phyloP scores from a whole-genome alignment of 495 filamentous ascomycete genomes.

The Tuber calosporum region DNA sequence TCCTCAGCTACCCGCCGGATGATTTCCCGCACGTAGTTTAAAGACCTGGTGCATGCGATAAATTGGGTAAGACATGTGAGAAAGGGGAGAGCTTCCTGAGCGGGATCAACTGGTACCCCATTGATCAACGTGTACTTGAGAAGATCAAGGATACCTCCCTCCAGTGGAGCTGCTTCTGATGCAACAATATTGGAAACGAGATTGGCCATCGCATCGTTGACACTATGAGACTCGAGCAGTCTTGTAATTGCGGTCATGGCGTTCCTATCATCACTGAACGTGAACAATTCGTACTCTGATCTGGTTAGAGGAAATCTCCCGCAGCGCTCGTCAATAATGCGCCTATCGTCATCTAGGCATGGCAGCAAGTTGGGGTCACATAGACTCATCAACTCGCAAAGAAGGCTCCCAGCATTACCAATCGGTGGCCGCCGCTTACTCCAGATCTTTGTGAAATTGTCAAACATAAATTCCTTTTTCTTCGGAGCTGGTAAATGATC shows the following conservation, averaged over 20 bases:
- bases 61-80: conserved; percentile 50
- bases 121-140: conserved; percentile 49
- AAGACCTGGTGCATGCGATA: conserved; percentile 46
- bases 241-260: conserved; percentile 43
- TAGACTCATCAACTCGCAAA: conserved; percentile 32
- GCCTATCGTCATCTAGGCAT: conserved; percentile 27
- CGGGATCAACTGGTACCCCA: conserved; percentile 53
- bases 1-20: conserved; percentile 51
- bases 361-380: conserved; percentile 32
- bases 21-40: conserved; percentile 45
- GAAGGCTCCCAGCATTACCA: conserved; percentile 28
- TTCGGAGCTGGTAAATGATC: conserved; percentile 31
- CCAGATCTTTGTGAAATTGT: conserved; percentile 38
- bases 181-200: conserved; percentile 46
- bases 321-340: conserved; percentile 19
- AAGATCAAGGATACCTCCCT: conserved; percentile 43
- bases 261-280: conserved; percentile 41
- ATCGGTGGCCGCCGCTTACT: conserved; percentile 34
- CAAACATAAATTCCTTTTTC: conserved; percentile 30
- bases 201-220: conserved; percentile 31
- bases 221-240: conserved; percentile 35
- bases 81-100: conserved; percentile 51
- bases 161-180: conserved; percentile 46
- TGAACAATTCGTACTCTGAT: conserved; percentile 43
- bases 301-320: conserved; percentile 42